Evolutionary conservation across 1,284 basidiomycete genomes (phyloP), one percentile per base, ranked within the genome.

Genomic region (Cystobasidiaceae sp.): DNA sequence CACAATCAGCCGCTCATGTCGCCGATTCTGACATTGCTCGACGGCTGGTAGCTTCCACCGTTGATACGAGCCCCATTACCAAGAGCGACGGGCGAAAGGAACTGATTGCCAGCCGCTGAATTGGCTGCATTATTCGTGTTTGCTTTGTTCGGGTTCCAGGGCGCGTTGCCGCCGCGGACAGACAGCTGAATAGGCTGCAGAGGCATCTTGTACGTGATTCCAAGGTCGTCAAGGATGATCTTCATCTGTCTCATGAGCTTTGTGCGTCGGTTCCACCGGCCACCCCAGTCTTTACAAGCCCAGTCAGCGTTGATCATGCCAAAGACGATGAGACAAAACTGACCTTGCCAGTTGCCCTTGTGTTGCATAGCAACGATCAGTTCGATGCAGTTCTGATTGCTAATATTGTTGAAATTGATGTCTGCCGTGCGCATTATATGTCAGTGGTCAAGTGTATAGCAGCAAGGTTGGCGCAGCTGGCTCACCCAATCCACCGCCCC

Each of bases 241-340:
- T 87, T 88, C 61, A 89, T 79, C 71, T 86, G 77, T 57, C 85
- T 82, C 85, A 89, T 88, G 75, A 88, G 86, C 28, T 76, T 79
- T 11, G 82, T 88, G 67, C 86, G 83, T 46, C 86, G 82, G 9
- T 78, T 79, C 86, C 54, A 61, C 46, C 51, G 27, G 25, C 60
- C 61, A 48, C 61, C 61, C 61, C 61, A 64, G 32, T 64, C 61
- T 59, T 9, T 7, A 3, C 30, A 46, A 2, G 17, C 17, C 13
- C 6, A 34, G 7, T 4, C 8, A 4, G 2, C 15, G 19, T 28
- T 7, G n/a, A 61, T n/a, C 19, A 28, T 23, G 55, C 59, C 63
- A 15, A 21, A 45, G 9, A 45, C 8, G 37, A 39, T 5, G 21
- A 28, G 34, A 37, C 39, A 17, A 5, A 6, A 2, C 56, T 32